Evolutionary conservation across 2,329 filamentous ascomycete species (phyloP).

Genomic region (Curvularia eragrostidis): DNA sequence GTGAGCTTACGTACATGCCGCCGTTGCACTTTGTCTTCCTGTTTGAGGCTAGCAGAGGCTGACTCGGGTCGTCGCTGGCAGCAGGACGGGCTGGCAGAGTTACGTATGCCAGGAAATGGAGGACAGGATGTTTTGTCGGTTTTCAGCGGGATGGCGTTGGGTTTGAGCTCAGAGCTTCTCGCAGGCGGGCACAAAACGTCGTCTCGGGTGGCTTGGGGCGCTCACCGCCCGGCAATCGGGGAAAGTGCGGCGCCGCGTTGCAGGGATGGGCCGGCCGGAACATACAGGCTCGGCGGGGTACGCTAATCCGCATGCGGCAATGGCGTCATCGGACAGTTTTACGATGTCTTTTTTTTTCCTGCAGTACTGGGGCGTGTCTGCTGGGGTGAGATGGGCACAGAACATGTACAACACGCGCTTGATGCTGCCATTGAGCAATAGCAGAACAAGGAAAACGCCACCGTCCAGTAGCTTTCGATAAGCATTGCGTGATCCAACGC

Average conservation of each 20-base stretch:
- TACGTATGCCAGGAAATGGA: neutral
- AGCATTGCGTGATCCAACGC: neutral
- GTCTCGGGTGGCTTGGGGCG: conserved; percentile 17
- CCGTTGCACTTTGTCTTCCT: conserved; percentile 8
- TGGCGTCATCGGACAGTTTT: conserved; percentile 25
- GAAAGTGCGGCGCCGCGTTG: conserved; percentile 20
- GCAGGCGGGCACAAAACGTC: conserved; percentile 17
- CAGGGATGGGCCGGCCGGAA: conserved; percentile 20
- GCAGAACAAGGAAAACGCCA: neutral
- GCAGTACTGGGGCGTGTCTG: neutral
- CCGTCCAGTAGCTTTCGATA: neutral
- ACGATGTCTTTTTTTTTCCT: conserved; percentile 11
- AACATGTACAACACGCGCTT: neutral
- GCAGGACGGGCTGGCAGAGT: neutral
- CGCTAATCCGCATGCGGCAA: conserved; percentile 13
- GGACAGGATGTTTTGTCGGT: conserved; percentile 7
- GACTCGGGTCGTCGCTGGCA: neutral
- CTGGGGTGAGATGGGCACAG: neutral
- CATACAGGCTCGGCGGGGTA: conserved; percentile 19
- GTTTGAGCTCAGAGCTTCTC: conserved; percentile 10
- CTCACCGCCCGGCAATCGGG: conserved; percentile 24
- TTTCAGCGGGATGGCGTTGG: conserved; percentile 21
- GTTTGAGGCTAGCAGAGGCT: conserved; percentile 1
- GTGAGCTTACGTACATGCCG: too few relatives aligned
- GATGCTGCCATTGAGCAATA: neutral